These are phyloP conservation scores for Guyanaporus albipodus DNA, from an alignment of 768 basidiomycete species.

Conservation along the genomic window DNA sequence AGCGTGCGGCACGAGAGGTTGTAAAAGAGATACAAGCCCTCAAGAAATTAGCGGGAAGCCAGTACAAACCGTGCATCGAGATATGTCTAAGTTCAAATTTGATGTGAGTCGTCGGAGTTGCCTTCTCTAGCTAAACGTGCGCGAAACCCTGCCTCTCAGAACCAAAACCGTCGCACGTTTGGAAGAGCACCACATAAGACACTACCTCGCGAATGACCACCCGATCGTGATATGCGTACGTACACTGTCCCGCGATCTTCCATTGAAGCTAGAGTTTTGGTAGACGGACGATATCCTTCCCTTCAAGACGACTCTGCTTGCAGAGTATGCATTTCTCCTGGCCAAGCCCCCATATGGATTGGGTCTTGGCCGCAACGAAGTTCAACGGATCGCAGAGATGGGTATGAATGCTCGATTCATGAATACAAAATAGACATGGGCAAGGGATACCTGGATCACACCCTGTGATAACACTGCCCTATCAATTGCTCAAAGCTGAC, in stretches of 20 bases:
- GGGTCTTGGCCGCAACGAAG: constrained; percentile 57
- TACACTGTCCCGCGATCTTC: not conserved
- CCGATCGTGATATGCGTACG: constrained; percentile 74
- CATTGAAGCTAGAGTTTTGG: not conserved
- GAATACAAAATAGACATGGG: not conserved
- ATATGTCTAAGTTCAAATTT: constrained; percentile 81
- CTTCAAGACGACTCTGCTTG: constrained; percentile 69
- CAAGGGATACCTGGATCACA: not conserved
- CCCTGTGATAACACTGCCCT: no score
- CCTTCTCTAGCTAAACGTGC: not conserved
- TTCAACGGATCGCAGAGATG: constrained; percentile 54
- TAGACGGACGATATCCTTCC: constrained; percentile 83
- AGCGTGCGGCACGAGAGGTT: constrained; percentile 21
- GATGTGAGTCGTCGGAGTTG: constrained; percentile 46
- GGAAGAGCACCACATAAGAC: constrained; percentile 68
- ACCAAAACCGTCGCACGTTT: constrained; percentile 65
- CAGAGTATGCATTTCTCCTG: constrained; percentile 76
- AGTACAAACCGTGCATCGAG: constrained; percentile 61
- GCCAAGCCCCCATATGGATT: constrained; percentile 70
- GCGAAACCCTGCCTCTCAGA: constrained; percentile 31
- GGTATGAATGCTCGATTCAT: constrained; percentile 44
- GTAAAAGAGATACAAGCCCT: constrained; percentile 20
- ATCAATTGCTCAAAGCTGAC: no score
- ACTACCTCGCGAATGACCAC: constrained; percentile 60
- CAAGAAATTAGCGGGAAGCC: constrained; percentile 8